phyloP scores from a whole-genome alignment of 306 rosid genomes.

The Malus fusca region DNA sequence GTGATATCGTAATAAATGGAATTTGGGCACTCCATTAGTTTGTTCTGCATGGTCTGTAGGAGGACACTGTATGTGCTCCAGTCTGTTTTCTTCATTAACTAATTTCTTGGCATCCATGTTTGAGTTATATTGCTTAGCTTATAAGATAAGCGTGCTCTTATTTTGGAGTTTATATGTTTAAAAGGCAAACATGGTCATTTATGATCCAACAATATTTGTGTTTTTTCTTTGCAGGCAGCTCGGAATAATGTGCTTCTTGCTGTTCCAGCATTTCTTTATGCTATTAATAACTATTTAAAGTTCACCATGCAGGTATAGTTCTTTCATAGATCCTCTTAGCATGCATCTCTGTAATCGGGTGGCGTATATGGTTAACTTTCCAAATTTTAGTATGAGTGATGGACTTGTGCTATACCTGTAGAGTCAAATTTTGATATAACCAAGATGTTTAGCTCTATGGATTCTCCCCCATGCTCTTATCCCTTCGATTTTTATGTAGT shows the following conservation, averaged over 20 bases:
- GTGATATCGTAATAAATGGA: neutral
- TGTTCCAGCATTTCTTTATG: conserved; percentile 91
- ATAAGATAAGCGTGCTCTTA: neutral
- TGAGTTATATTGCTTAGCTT: neutral
- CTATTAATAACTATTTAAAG: conserved; percentile 93
- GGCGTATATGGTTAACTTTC: neutral
- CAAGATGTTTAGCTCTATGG: neutral
- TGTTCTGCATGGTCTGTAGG: neutral
- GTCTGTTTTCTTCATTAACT: neutral
- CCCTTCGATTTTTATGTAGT: neutral
- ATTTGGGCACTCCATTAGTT: neutral
- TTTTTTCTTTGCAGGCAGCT: conserved; percentile 68
- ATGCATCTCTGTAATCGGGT: neutral
- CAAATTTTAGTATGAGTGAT: neutral
- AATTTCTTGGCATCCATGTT: neutral
- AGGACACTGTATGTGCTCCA: neutral
- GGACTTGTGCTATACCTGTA: neutral
- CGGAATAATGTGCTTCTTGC: conserved; percentile 95
- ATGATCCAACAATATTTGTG: conserved; percentile 11
- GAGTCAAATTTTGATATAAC: neutral
- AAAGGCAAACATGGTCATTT: neutral
- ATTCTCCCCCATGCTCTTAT: neutral
- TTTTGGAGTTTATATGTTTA: neutral
- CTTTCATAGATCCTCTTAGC: neutral
- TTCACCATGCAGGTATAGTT: conserved; percentile 89